These are phyloP conservation scores for Dunaliella primolecta DNA, from an alignment of 139 green algal genomes.

Conservation along the genomic window DNA sequence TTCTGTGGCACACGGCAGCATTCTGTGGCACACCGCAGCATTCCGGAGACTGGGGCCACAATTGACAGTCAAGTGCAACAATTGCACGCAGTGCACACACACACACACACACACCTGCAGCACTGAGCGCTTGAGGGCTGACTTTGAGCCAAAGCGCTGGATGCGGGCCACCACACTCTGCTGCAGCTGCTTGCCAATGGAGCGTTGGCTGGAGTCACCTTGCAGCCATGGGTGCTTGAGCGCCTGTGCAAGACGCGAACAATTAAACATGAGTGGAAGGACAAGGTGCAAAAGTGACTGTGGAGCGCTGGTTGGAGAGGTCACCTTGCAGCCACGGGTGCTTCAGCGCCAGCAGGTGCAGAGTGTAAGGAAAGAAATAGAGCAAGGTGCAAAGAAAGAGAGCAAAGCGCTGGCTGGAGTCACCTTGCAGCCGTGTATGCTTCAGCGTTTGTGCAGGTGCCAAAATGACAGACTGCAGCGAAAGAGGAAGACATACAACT, in stretches of 20 bases:
- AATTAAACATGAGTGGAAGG: no score
- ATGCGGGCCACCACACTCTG: conserved; percentile 75
- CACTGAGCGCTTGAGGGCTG: conserved; percentile 71
- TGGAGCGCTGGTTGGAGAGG: conserved; percentile 14
- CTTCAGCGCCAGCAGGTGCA: conserved; percentile 58
- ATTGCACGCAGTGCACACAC: no score
- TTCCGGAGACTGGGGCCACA: no score
- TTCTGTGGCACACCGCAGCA: no score
- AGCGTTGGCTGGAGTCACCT: conserved; percentile 30
- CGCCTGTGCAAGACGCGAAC: no score
- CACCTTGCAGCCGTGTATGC: conserved; percentile 29
- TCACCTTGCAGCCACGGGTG: conserved; percentile 54
- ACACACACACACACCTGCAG: conserved; percentile 52
- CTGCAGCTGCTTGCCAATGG: conserved; percentile 40
- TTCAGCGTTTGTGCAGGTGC: conserved; percentile 27
- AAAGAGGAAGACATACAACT: no score
- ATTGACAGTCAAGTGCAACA: no score
- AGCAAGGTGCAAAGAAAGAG: no score
- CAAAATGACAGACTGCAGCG: no score
- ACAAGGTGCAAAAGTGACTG: no score
- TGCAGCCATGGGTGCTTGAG: conserved; percentile 34
- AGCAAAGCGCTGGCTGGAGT: conserved; percentile 27
- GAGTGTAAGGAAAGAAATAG: no score
- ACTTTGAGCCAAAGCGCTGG: conserved; percentile 65
- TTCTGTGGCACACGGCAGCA: no score